Percentiles rank a stretch among this genome's conserved stretches.
phyloP scores from a whole-genome alignment of 768 basidiomycete genomes.

The Pleurotus salmoneostramineus region DNA sequence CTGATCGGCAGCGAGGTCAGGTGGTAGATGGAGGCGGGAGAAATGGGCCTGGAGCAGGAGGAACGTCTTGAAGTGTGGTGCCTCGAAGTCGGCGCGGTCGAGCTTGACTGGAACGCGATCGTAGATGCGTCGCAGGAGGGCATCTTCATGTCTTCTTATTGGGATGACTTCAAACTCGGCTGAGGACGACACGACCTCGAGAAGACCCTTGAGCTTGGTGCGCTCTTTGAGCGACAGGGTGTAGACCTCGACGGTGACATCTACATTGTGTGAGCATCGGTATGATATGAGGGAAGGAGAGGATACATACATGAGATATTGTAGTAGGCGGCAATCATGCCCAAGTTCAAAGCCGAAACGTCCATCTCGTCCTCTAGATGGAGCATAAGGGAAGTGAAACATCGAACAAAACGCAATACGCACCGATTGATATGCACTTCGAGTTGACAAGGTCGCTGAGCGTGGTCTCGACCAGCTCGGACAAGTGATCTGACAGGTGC shows the following conservation, averaged over 20 bases:
- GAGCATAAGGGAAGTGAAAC: background rate
- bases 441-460: constrained; percentile 88
- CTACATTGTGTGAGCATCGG: constrained; percentile 31
- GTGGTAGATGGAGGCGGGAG: constrained; percentile 85
- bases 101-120: constrained; percentile 97
- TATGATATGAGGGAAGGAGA: background rate
- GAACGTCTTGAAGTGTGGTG: constrained; percentile 98
- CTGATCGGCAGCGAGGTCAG: constrained; percentile 93
- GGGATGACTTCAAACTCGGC: constrained; percentile 95
- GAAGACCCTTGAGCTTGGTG: constrained; percentile 93
- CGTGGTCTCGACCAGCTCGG: constrained; percentile 93
- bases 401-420: constrained; percentile 12
- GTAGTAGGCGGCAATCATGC: constrained; percentile 98
- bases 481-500: constrained; percentile 92
- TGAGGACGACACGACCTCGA: constrained; percentile 96
- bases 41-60: constrained; percentile 96
- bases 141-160: constrained; percentile 91
- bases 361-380: constrained; percentile 88
- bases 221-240: constrained; percentile 92
- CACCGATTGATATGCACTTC: constrained; percentile 90
- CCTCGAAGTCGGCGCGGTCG: constrained; percentile 76
- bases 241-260: constrained; percentile 97
- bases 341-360: constrained; percentile 85
- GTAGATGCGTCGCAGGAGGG: constrained; percentile 82
- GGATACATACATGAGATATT: constrained; percentile 80